Evolutionary conservation across 768 basidiomycete genomes (phyloP).

Genomic region (Kwoniella botswanensis): DNA sequence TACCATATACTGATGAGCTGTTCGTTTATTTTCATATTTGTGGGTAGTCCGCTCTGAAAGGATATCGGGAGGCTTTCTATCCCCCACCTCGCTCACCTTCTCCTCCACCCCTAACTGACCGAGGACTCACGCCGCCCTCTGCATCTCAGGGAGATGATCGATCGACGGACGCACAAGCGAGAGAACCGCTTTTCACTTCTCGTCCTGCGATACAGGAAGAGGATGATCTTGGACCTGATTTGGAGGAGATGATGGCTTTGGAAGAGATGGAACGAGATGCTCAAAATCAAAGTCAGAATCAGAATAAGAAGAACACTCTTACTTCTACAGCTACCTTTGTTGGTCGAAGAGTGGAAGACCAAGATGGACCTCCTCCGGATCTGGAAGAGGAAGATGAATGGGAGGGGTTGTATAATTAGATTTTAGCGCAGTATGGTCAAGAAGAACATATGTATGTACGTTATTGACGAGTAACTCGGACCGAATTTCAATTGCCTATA

Average conservation of each 20-base stretch:
- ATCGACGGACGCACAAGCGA: conserved; percentile 16
- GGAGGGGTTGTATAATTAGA: conserved; percentile 53
- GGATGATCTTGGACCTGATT: conserved; percentile 47
- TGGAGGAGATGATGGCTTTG: conserved; percentile 63
- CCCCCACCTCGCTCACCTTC: conserved; percentile 37
- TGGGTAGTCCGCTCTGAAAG: conserved; percentile 39
- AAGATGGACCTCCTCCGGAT: conserved; percentile 20
- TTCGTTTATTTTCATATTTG: not conserved
- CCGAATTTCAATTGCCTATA: too few relatives aligned
- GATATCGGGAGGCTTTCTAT: conserved; percentile 50
- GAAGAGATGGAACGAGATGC: conserved; percentile 72
- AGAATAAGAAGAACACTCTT: not conserved
- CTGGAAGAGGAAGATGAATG: conserved; percentile 48
- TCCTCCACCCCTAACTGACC: conserved; percentile 33
- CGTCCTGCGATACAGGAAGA: conserved; percentile 62
- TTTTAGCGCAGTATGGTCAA: not conserved
- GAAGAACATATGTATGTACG: not conserved
- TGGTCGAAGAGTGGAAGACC: not conserved
- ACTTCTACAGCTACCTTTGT: not conserved
- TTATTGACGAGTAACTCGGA: not conserved
- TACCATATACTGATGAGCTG: not conserved
- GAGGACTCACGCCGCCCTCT: conserved; percentile 9
- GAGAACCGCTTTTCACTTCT: conserved; percentile 60
- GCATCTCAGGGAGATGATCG: not conserved
- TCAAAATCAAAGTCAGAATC: conserved; percentile 24